Evolutionary conservation across 2,329 filamentous ascomycete genomes (phyloP), one percentile per base, ranked within the genome.

Genomic region (Neofusicoccum kwambonambiense): DNA sequence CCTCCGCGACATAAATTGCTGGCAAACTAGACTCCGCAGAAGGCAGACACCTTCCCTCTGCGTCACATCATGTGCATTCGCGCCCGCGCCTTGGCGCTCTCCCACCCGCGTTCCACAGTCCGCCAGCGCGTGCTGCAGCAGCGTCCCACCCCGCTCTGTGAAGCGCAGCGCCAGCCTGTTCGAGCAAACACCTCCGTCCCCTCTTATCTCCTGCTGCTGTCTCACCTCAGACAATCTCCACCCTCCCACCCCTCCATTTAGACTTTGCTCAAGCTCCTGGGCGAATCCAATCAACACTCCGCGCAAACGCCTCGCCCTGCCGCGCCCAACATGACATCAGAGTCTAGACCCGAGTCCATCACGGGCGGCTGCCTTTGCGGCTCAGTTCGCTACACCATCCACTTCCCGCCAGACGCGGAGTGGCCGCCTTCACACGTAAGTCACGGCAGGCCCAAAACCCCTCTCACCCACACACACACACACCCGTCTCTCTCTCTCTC

Each of bases 321-420:
- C 31, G 9, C 13, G 11, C 17, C 41, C 41, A 35, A 4, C 13
- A 57, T 60, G 56, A 37, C 56, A 34, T 60, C 42, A 35, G 39
- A 35, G 34, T 35, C 56, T 35, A 60, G 41, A 47, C 56, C 41
- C 4, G 27, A 45, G 15, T 60, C 42, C 41, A 52, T 65, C 57
- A 27, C 58, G 3, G 70, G 71, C n/a, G 69, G 70, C 39, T 72
- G 71, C 66, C 69, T 73, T 34, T 73, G 71, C 57, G 69, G 68
- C 41, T 66, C 71, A 15, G 68, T 73, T 27, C 68, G 69, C 61
- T 73, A 71, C 64, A 69, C 67, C 3, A 64, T 73, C 39, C 64
- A 4, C 51, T 72, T 72, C 39, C 68, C 71, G 2, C 58, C 67
- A 7, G 67, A 64, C 9, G 56, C 62, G 11, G 68, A 72, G 37